A percentile compares a stretch with the other conserved stretches of the same genome.
Conservation (phyloP, 768 basidiomycete genomes). For the Termitomyces sp. region DNA sequence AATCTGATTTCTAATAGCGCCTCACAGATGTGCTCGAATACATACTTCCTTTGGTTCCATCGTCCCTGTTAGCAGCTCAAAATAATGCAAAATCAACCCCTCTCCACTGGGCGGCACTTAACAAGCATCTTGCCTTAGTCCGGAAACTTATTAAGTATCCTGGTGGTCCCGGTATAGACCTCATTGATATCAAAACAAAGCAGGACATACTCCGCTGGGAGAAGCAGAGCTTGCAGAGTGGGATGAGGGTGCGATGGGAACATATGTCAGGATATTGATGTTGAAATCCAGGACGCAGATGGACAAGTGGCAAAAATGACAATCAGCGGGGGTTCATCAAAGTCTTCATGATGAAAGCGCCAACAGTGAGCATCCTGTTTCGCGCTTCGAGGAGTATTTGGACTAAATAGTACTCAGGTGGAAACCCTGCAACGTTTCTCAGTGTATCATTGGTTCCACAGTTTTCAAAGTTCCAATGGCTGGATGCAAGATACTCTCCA, state of each 20-base stretch:
- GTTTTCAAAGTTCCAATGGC: too few species aligned
- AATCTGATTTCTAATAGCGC: conserved; percentile 43
- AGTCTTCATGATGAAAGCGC: background rate
- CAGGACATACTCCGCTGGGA: conserved; percentile 72
- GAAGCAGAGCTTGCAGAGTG: conserved; percentile 69
- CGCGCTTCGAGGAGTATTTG: background rate
- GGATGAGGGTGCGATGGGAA: conserved; percentile 69
- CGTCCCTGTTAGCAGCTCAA: conserved; percentile 51
- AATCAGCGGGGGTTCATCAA: conserved; percentile 27
- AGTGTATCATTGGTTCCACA: background rate
- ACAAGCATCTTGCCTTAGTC: conserved; percentile 63
- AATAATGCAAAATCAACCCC: conserved; percentile 79
- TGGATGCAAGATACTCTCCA: too few species aligned
- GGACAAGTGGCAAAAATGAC: conserved; percentile 64
- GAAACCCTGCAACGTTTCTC: background rate
- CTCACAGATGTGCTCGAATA: conserved; percentile 66
- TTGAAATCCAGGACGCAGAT: conserved; percentile 69
- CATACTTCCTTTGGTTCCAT: too few species aligned
- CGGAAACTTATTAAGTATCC: conserved; percentile 56
- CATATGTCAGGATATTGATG: conserved; percentile 44
- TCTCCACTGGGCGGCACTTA: conserved; percentile 89
- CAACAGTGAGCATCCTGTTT: background rate
- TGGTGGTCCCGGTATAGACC: conserved; percentile 53
- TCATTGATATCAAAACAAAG: conserved; percentile 76
- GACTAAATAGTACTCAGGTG: background rate